These are phyloP conservation scores for Pontederia paniculata DNA, from an alignment of 176 grass and related monocot species.

Conservation along the genomic window DNA sequence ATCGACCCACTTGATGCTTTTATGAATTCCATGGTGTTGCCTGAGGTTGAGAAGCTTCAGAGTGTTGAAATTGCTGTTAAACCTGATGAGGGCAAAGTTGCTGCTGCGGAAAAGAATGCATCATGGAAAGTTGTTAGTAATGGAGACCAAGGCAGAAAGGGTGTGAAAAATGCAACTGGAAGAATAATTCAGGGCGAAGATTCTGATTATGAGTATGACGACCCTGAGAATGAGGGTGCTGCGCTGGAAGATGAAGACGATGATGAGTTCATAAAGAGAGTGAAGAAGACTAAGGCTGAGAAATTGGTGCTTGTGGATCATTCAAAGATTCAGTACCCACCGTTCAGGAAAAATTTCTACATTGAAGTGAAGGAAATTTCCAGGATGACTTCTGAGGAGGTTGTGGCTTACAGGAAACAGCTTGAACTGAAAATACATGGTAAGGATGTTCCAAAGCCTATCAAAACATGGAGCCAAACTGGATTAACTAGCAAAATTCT, in stretches of 20 bases:
- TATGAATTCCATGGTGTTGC: constrained; percentile 89
- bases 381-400: constrained; percentile 71
- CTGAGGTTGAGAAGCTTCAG: constrained; percentile 72
- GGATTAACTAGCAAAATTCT: constrained; percentile 85
- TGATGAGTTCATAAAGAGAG: constrained; percentile 87
- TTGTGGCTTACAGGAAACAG: constrained; percentile 47
- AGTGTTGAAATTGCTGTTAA: constrained; percentile 11
- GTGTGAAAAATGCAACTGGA: constrained; percentile 35
- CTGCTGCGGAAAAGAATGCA: constrained; percentile 11
- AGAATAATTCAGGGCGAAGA: constrained; percentile 77
- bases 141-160: constrained; percentile 30
- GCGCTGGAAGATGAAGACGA: constrained; percentile 67
- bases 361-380: constrained; percentile 84
- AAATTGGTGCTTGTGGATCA: constrained; percentile 87
- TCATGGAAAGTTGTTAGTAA: constrained; percentile 27
- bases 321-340: constrained; percentile 85
- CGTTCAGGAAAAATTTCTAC: constrained; percentile 90
- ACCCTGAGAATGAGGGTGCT: constrained; percentile 32
- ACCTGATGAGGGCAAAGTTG: constrained; percentile 24
- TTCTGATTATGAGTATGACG: constrained; percentile 46
- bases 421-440: constrained; percentile 92
- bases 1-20: constrained; percentile 90
- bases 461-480: constrained; percentile 86
- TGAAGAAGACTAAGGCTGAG: constrained; percentile 93
- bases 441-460: constrained; percentile 89